Base-by-base conservation (phyloP, 148 eudicot genomes). In the Silene conica region DNA sequence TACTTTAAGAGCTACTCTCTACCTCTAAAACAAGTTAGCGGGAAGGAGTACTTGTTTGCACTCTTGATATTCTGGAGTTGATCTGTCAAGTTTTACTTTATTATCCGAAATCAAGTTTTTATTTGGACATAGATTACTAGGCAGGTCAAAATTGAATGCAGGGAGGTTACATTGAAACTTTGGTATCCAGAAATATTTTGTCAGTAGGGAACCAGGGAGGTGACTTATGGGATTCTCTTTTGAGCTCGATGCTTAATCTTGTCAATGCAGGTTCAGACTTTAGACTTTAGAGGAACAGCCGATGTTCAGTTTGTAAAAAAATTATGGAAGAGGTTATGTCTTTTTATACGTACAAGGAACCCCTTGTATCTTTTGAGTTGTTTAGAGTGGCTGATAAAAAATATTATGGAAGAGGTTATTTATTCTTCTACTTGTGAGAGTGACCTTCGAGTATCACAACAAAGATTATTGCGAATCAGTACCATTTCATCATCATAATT, bases 391-490 rank as follows among this genome's bases (percentile, higher is more conserved):
- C 20, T 16, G 46, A 64, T 64, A 16, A 28, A 16, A 5, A 61
- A 61, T 6, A 13, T 26, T 34, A 6, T 34, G 15, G 28, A 10
- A 20, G 54, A 16, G 46, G 26, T 43, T 43, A 43, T 22, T 50
- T 15, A 13, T 50, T 50, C 4, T 50, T 45, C 16, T 38, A 45
- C 8, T n/a, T 67, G 18, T 21, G 22, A 11, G 28, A 19, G 43
- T n/a, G 70, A 43, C 54, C 41, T 67, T 20, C 18, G 26, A 22
- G 69, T 34, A 65, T 34, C 69, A 34, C 50, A 38, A 28, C 69
- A 65, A 14, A 12, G 56, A 46, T 67, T 45, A 38, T 12, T 45
- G 22, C 8, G 21, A 15, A 21, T 45, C 6, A 12, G n/a, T 21
- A 16, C 5, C 12, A 34, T 52, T 20, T 67, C 8, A 25, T 62